A percentile compares a stretch with the other conserved stretches of the same genome.
Evolutionary conservation across 257 asterid genomes (phyloP).

Genomic region (Verbascum thapsus): DNA sequence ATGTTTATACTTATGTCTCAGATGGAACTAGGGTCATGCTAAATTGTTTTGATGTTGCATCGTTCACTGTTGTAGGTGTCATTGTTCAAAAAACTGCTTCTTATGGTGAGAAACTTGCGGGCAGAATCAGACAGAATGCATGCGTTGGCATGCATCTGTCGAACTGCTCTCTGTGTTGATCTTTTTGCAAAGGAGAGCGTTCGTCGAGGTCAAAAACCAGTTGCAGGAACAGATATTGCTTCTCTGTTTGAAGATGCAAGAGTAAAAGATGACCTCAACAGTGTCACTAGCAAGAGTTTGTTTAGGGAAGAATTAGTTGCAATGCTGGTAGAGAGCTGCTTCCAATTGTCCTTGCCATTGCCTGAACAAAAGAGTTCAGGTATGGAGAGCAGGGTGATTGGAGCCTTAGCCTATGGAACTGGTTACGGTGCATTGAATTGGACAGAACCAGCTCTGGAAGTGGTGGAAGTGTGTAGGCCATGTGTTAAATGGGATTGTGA

Average conservation of each 20-base stretch:
- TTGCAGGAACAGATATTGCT: slow-evolving; percentile 82
- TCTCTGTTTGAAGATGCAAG: slow-evolving; percentile 81
- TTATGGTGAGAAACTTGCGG: slow-evolving; percentile 89
- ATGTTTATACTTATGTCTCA: slow-evolving; percentile 8
- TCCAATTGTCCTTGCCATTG: slow-evolving; percentile 86
- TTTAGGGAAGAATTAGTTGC: slow-evolving; percentile 92
- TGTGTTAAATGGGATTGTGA: slow-evolving; percentile 92
- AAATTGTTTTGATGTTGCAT: slow-evolving; percentile 18
- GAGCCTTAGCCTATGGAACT: slow-evolving; percentile 94
- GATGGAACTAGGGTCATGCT: slow-evolving; percentile 8
- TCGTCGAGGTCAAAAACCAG: slow-evolving; percentile 88
- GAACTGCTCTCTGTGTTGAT: slow-evolving; percentile 92
- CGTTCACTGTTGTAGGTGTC: slow-evolving; percentile 60
- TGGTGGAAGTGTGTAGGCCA: slow-evolving; percentile 93
- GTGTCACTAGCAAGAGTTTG: slow-evolving; percentile 76
- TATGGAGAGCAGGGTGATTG: slow-evolving; percentile 87
- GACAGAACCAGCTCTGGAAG: slow-evolving; percentile 92
- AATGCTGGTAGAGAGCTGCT: slow-evolving; percentile 91
- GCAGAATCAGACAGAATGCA: slow-evolving; percentile 97
- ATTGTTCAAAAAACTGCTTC: slow-evolving; percentile 80
- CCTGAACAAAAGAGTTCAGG: slow-evolving; percentile 84
- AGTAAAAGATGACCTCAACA: slow-evolving; percentile 75
- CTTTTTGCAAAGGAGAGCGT: slow-evolving; percentile 89
- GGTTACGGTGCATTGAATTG: slow-evolving; percentile 95
- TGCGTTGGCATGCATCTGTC: slow-evolving; percentile 90